Evolutionary conservation across 768 basidiomycete genomes (phyloP), one percentile per base, ranked within the genome.

Genomic region (Suillus hirtellus): DNA sequence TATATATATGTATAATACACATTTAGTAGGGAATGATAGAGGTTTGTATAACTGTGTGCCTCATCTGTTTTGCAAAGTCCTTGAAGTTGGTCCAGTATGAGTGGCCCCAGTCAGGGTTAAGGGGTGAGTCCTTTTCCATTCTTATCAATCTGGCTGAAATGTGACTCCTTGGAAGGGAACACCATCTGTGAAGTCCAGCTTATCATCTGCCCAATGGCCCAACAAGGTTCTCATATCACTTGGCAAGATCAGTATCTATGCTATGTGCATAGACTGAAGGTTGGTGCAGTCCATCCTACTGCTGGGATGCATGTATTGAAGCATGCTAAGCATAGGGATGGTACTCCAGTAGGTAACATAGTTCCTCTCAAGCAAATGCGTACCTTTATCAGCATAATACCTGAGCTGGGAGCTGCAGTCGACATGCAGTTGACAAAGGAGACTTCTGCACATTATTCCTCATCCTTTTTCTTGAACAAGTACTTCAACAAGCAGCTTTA

Each of bases 331-430:
- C 44, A 46, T 21, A 3, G 1, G 4, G 11, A 46, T 46, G 44
- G 44, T 21, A n/a, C 44, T 21, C 44, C 11, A 11, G n/a, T 21
- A 5, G n/a, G 44, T n/a, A 12, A 21, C 5, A 46, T 46, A 11
- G n/a, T 46, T 46, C 44, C 44, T 4, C 44, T 46, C n/a, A 11
- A 12, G n/a, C 44, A 46, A 46, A n/a, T 46, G n/a, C 0, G 21
- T 75, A 8, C 37, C 64, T 37, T 65, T 63, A 10, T 69, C 69
- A 2, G 68, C 66, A 27, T 77, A 2, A 63, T 70, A 2, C 72
- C 76, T n/a, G 65, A 65, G 2, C 71, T 76, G 60, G 75, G 73
- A 12, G 55, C 40, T 3, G 66, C 63, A 40, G 75, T 71, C 3
- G 64, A 73, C 49, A 21, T 43, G 3, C 19, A 62, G 21, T 66